Evolutionary conservation across 768 basidiomycete species (phyloP), one percentile per base, ranked within the genome.

Genomic region (Nevesoporus exiguus): DNA sequence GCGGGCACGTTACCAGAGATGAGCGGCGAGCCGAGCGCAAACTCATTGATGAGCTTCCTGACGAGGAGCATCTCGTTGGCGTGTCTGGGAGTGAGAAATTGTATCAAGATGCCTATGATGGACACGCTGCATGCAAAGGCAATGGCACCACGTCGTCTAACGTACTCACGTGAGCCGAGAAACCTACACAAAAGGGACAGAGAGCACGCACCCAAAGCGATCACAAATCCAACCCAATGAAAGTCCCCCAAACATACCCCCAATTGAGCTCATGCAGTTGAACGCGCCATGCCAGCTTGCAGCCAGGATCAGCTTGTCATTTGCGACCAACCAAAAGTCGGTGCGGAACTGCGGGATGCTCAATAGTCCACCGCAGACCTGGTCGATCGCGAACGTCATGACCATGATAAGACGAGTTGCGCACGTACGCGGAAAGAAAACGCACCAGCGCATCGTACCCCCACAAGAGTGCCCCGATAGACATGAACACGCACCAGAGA

Each of bases 231-330:
- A 63, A 7, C 66, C 64, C 24, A 68, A 44, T 1, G 51, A 61
- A 34, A 66, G 59, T 25, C 66, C 61, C 2, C 66, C 66, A 49
- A 59, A 56, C 64, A 68, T 67, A 6, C 66, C 61, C 5, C 66
- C 66, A 19, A 67, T 56, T 66, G 57, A 61, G 25, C 64, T 63
- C 31, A 55, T 54, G 3, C 61, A 66, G 33, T 66, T 68, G 47
- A 66, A 66, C 1, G 66, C 64, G 15, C 63, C 66, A 36, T 68
- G 65, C 66, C 66, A 68, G 15, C 56, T 68, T 2, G 66, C 66
- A 34, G 66, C 45, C 24, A 66, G 61, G 11, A 68, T 33, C 0
- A 53, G 44, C 11, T 51, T 31, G 2, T 47, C 46, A 3, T 47
- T 36, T 7, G 8, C 17, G 3, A 57, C 3, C 30, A 60, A 62